Evolutionary conservation across 1,284 basidiomycete species (phyloP).

Genomic region (Cutaneotrichosporon cyanovorans): DNA sequence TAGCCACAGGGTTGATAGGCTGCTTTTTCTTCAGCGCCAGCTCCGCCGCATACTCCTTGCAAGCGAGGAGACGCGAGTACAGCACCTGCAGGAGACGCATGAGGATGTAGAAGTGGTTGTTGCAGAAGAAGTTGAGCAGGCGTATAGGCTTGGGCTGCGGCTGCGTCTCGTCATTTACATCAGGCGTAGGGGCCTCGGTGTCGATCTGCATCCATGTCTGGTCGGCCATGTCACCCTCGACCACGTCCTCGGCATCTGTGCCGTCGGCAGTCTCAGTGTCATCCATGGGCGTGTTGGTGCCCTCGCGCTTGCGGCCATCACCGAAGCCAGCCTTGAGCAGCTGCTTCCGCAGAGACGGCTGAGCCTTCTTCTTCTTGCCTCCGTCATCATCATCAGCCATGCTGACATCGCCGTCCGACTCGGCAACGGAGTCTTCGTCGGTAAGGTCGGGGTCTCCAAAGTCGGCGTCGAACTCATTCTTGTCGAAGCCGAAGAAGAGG

Average conservation of each 20-base stretch:
- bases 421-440: slow-evolving; percentile 61
- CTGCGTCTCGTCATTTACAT: slow-evolving; percentile 2
- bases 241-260: neutral
- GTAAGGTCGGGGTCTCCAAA: slow-evolving; percentile 57
- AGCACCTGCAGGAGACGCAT: slow-evolving; percentile 77
- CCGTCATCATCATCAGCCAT: slow-evolving; percentile 47
- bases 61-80: slow-evolving; percentile 72
- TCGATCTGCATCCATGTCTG: slow-evolving; percentile 50
- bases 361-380: slow-evolving; percentile 32
- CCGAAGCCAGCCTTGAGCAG: slow-evolving; percentile 56
- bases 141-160: slow-evolving; percentile 20
- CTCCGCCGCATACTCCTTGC: slow-evolving; percentile 63
- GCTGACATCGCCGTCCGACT: slow-evolving; percentile 46
- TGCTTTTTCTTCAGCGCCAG: slow-evolving; percentile 40
- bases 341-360: slow-evolving; percentile 63
- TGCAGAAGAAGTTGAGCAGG: slow-evolving; percentile 68
- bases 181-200: slow-evolving; percentile 15
- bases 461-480: slow-evolving; percentile 67
- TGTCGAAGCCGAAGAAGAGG: slow-evolving; percentile 66
- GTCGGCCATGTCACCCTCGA: slow-evolving; percentile 22
- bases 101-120: slow-evolving; percentile 86
- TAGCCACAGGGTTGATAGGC: slow-evolving; percentile 52
- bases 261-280: too few species aligned
- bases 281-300: slow-evolving; percentile 32
- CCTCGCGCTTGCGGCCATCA: slow-evolving; percentile 54